Evolutionary conservation across 2,329 filamentous ascomycete species (phyloP).

Genomic region (Hymenoscyphus repandus): DNA sequence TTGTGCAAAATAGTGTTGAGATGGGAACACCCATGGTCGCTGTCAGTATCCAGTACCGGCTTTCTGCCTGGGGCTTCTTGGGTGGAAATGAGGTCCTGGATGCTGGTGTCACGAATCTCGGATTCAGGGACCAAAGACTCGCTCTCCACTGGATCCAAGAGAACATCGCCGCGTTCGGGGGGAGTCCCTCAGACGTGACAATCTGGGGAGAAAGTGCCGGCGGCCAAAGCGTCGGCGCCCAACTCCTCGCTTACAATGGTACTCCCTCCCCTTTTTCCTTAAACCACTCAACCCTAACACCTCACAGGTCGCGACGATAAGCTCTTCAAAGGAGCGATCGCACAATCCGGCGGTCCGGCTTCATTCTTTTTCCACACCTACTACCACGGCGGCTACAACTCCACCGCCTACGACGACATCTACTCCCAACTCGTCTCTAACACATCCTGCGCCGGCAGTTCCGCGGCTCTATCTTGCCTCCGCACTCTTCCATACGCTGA

Average conservation of each 20-base stretch:
- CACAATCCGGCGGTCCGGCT: conserved; percentile 36
- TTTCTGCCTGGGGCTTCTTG: conserved; percentile 43
- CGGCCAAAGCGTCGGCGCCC: conserved; percentile 18
- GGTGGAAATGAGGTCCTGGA: conserved; percentile 34
- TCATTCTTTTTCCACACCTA: conserved; percentile 8
- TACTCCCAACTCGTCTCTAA: conserved; percentile 34
- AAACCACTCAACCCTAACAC: not conserved
- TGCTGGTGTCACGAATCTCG: conserved; percentile 40
- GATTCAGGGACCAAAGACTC: conserved; percentile 39
- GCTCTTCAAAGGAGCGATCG: conserved; percentile 46
- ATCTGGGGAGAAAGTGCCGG: conserved; percentile 40
- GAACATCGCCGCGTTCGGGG: conserved; percentile 38
- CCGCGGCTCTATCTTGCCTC: conserved; percentile 25
- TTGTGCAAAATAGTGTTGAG: conserved; percentile 33
- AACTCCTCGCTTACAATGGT: conserved; percentile 41
- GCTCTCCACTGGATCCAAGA: conserved; percentile 40
- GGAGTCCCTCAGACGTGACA: conserved; percentile 41
- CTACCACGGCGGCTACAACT: conserved; percentile 12
- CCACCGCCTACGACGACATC: conserved; percentile 17
- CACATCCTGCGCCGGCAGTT: conserved; percentile 21
- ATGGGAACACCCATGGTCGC: conserved; percentile 42
- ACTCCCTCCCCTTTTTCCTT: not conserved
- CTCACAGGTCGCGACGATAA: conserved; percentile 44
- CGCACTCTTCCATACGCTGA: conserved; percentile 24
- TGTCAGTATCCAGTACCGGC: conserved; percentile 41